Conservation (phyloP, 1,284 basidiomycete genomes). For the Ganoderma resinaceum region DNA sequence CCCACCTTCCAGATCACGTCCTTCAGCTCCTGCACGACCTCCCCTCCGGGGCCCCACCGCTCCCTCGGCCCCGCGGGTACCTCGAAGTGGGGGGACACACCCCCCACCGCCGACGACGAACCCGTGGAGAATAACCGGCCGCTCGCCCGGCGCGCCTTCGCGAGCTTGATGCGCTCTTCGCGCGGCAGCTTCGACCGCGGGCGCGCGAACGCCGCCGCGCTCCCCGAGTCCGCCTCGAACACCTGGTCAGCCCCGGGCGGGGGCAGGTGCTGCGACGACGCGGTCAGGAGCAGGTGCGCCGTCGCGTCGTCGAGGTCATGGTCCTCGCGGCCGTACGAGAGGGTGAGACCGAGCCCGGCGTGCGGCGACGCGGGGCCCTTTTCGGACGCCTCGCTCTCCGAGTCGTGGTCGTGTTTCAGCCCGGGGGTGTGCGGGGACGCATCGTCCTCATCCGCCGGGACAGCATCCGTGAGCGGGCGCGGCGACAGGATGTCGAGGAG, state of each 20-base stretch:
- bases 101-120: constrained; percentile 8
- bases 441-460: constrained; percentile 42
- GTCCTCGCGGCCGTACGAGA: constrained; percentile 26
- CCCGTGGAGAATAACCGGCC: constrained; percentile 20
- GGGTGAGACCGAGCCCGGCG: constrained; percentile 25
- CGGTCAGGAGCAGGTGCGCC: constrained; percentile 57
- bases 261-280: constrained; percentile 60
- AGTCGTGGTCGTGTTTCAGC: constrained; percentile 59
- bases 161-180: constrained; percentile 73
- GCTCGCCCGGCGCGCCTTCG: constrained; percentile 60
- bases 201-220: constrained; percentile 49
- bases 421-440: constrained; percentile 56
- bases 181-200: constrained; percentile 69
- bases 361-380: constrained; percentile 46
- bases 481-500: constrained; percentile 60
- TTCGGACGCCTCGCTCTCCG: constrained; percentile 60
- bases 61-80: constrained; percentile 37
- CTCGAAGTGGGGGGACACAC: constrained; percentile 6
- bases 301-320: constrained; percentile 58
- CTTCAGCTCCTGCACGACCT: constrained; percentile 83
- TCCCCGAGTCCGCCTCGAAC: constrained; percentile 69
- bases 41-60: constrained; percentile 75
- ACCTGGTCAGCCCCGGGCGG: constrained; percentile 77
- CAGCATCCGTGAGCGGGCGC: constrained; percentile 37
- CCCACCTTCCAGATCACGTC: constrained; percentile 86